A percentile compares a stretch with the other conserved stretches of the same genome.
Conservation (phyloP, 768 basidiomycete genomes). For the Psilocybe cyanescens region DNA sequence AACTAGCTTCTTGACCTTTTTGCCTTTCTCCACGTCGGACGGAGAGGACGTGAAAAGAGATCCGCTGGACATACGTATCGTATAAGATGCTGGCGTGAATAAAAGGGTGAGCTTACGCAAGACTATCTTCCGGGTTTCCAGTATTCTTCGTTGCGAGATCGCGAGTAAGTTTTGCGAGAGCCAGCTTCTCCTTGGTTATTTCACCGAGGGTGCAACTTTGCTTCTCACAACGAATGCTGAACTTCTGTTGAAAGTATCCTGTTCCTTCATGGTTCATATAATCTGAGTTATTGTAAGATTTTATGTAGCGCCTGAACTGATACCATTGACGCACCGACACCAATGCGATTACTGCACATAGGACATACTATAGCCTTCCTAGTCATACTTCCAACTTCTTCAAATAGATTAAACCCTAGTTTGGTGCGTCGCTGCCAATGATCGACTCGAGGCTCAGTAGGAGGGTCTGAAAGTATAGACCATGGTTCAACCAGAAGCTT, state of each 20-base stretch:
- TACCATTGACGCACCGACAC: slow-evolving; percentile 27
- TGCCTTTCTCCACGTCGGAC: slow-evolving; percentile 5
- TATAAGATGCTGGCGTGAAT: not conserved
- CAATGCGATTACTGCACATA: slow-evolving; percentile 22
- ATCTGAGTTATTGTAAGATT: slow-evolving; percentile 29
- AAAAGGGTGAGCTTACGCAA: slow-evolving; percentile 7
- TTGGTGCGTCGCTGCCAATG: slow-evolving; percentile 20
- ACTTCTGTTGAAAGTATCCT: slow-evolving; percentile 53
- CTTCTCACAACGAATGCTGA: slow-evolving; percentile 36
- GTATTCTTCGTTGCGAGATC: slow-evolving; percentile 11
- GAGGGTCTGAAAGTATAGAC: slow-evolving; percentile 14
- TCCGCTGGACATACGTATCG: slow-evolving; percentile 13
- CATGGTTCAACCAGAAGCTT: slow-evolving; percentile 14
- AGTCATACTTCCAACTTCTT: slow-evolving; percentile 2
- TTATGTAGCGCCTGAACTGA: not conserved
- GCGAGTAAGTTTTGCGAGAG: slow-evolving; percentile 21
- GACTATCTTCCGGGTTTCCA: not conserved
- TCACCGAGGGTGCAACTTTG: slow-evolving; percentile 33
- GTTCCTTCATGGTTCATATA: slow-evolving; percentile 41
- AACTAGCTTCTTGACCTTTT: slow-evolving; percentile 4
- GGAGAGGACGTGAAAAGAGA: slow-evolving; percentile 16
- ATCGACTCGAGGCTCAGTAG: slow-evolving; percentile 8
- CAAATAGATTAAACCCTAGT: slow-evolving; percentile 25
- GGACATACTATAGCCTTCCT: slow-evolving; percentile 32
- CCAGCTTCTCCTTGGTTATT: slow-evolving; percentile 34